Conservation (phyloP, 1,284 basidiomycete genomes). For the Cystobasidium sp. region DNA sequence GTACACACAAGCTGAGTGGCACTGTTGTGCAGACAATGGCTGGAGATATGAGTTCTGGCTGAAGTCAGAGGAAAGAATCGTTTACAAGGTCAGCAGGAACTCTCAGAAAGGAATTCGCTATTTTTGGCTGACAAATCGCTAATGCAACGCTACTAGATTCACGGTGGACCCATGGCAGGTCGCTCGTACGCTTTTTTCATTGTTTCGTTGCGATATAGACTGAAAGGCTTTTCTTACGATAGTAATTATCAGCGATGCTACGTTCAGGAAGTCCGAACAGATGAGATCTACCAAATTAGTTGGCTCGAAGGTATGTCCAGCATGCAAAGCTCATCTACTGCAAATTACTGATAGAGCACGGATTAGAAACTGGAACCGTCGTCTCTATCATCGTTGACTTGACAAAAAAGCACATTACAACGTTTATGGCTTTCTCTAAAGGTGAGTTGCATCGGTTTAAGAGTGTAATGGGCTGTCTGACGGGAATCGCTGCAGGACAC, state of each 20-base stretch:
- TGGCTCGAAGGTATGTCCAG: conserved; percentile 51
- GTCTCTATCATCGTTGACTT: conserved; percentile 55
- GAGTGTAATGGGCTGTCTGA: not conserved
- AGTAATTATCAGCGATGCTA: conserved; percentile 54
- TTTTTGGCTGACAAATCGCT: not conserved
- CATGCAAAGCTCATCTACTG: not conserved
- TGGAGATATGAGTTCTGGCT: conserved; percentile 55
- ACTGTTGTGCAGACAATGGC: conserved; percentile 36
- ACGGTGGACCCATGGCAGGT: conserved; percentile 55
- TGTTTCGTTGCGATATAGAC: not conserved
- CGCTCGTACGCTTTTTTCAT: conserved; percentile 30
- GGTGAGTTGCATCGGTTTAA: conserved; percentile 12
- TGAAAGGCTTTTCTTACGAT: not conserved
- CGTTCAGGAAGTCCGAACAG: conserved; percentile 53
- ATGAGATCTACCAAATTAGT: conserved; percentile 52
- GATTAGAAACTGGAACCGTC: conserved; percentile 54
- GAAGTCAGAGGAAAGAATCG: conserved; percentile 11
- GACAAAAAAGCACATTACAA: conserved; percentile 52
- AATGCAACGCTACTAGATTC: conserved; percentile 49
- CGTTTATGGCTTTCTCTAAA: conserved; percentile 55
- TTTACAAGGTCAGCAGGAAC: conserved; percentile 26
- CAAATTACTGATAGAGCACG: not conserved
- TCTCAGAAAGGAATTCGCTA: conserved; percentile 28
- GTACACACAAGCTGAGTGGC: not conserved
- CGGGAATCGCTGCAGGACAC: conserved; percentile 46